These are phyloP conservation scores for Penicillium paneum DNA, from an alignment of 2,329 filamentous ascomycete genomes.

Conservation along the genomic window DNA sequence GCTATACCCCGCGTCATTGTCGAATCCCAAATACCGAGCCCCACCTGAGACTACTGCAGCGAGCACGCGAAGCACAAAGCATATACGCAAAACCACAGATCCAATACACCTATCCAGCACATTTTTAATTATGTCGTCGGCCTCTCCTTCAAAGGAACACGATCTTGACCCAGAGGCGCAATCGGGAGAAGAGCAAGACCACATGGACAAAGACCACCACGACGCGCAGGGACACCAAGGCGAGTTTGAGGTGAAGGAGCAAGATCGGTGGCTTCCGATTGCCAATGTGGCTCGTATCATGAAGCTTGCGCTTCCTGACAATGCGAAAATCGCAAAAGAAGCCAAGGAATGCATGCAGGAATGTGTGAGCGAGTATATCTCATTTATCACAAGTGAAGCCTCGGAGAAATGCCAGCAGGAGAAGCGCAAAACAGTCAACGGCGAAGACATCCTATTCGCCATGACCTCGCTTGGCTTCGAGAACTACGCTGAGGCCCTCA, in stretches of 20 bases:
- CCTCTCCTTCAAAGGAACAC: slow-evolving; percentile 83
- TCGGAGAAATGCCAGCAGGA: slow-evolving; percentile 99
- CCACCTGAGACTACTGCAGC: slow-evolving; percentile 34
- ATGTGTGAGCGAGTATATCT: slow-evolving; percentile 99
- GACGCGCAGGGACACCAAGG: slow-evolving; percentile 68
- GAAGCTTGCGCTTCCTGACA: slow-evolving; percentile 96
- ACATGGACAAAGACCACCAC: slow-evolving; percentile 69
- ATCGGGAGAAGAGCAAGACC: slow-evolving; percentile 86
- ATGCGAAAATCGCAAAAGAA: slow-evolving; percentile 98
- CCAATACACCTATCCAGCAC: slow-evolving; percentile 36
- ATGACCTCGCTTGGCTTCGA: slow-evolving; percentile 99
- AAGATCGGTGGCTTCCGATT: slow-evolving; percentile 99
- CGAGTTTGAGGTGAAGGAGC: slow-evolving; percentile 99
- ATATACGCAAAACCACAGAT: slow-evolving; percentile 33
- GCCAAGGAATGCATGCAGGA: slow-evolving; percentile 99
- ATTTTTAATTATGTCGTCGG: slow-evolving; percentile 78
- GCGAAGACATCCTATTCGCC: slow-evolving; percentile 96
- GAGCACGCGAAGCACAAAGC: slow-evolving; percentile 34
- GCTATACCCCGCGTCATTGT: slow-evolving; percentile 28
- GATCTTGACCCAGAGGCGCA: slow-evolving; percentile 89
- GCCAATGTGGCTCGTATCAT: slow-evolving; percentile 99
- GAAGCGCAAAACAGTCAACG: slow-evolving; percentile 98
- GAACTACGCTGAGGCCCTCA: slow-evolving; percentile 96
- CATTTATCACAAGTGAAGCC: slow-evolving; percentile 98
- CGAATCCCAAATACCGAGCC: slow-evolving; percentile 31